Conservation (phyloP, 257 asterid species). For the Mitragyna speciosa region DNA sequence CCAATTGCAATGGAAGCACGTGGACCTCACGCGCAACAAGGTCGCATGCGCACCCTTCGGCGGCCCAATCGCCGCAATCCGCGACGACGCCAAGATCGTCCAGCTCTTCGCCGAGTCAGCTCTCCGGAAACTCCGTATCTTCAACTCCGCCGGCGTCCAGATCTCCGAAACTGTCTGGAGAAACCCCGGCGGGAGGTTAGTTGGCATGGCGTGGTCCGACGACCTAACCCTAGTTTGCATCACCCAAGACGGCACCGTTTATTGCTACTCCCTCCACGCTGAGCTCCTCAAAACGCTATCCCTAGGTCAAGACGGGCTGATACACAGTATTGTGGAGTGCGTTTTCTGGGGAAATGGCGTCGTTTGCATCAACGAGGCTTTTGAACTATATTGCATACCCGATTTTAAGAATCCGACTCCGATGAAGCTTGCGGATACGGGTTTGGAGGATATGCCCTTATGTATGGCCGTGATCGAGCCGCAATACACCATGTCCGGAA, state of each 20-base stretch:
- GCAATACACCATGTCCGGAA: slow-evolving; percentile 84
- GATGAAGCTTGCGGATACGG: slow-evolving; percentile 70
- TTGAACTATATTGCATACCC: slow-evolving; percentile 69
- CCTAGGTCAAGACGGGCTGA: slow-evolving; percentile 64
- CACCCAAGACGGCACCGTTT: slow-evolving; percentile 85
- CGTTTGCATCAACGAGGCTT: slow-evolving; percentile 80
- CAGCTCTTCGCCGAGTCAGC: slow-evolving; percentile 95
- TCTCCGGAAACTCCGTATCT: slow-evolving; percentile 82
- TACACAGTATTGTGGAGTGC: slow-evolving; percentile 75
- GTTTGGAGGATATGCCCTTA: slow-evolving; percentile 74
- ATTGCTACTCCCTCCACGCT: slow-evolving; percentile 67
- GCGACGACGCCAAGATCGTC: slow-evolving; percentile 92
- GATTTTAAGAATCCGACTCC: slow-evolving; percentile 66
- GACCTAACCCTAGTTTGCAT: slow-evolving; percentile 75
- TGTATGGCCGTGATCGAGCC: slow-evolving; percentile 98
- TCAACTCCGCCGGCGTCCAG: slow-evolving; percentile 80
- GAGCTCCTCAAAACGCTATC: slow-evolving; percentile 63
- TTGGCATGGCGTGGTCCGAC: slow-evolving; percentile 88
- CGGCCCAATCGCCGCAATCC: slow-evolving; percentile 93
- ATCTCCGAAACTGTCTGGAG: slow-evolving; percentile 81
- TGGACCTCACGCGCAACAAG: slow-evolving; percentile 86
- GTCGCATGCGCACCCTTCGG: slow-evolving; percentile 95
- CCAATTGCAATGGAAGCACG: slow-evolving; percentile 92
- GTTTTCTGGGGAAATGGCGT: slow-evolving; percentile 92
- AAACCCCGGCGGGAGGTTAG: slow-evolving; percentile 82